Conservation (phyloP, 2,329 filamentous ascomycete species). For the Nemania diffusa region DNA sequence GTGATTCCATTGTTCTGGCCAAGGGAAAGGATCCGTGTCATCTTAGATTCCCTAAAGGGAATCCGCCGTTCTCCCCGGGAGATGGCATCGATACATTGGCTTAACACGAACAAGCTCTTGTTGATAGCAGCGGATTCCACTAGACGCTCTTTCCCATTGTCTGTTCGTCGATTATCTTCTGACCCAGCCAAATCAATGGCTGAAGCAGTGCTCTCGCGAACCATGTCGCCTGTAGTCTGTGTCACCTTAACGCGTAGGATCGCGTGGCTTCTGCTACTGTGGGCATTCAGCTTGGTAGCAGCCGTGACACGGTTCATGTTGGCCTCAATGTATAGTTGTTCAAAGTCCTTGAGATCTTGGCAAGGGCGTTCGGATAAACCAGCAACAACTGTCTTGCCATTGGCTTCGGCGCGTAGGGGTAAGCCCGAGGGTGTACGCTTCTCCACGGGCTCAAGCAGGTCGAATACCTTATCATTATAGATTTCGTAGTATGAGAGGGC, state of each 20-base stretch:
- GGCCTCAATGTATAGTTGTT: conserved; percentile 87
- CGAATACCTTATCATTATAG: conserved; percentile 95
- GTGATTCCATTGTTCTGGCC: conserved; percentile 96
- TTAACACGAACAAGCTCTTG: conserved; percentile 94
- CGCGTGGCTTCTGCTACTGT: conserved; percentile 89
- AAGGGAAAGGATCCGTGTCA: conserved; percentile 92
- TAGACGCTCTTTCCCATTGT: conserved; percentile 90
- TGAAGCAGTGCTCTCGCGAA: conserved; percentile 83
- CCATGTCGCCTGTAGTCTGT: conserved; percentile 75
- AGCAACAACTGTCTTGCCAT: conserved; percentile 86
- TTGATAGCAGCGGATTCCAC: conserved; percentile 98
- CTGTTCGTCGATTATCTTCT: conserved; percentile 93
- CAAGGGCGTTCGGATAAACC: conserved; percentile 86
- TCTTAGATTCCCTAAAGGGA: conserved; percentile 94
- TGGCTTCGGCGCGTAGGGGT: conserved; percentile 84
- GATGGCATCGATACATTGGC: conserved; percentile 95
- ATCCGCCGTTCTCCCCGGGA: conserved; percentile 79
- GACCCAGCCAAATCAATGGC: conserved; percentile 96
- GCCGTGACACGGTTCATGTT: conserved; percentile 92
- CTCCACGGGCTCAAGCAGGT: conserved; percentile 87
- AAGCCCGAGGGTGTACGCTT: conserved; percentile 85
- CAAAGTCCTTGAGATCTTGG: conserved; percentile 88
- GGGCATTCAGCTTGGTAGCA: conserved; percentile 90
- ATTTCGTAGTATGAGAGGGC: conserved; percentile 94
- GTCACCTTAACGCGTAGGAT: conserved; percentile 90